A percentile compares a stretch with the other conserved stretches of the same genome.
These are phyloP conservation scores for Mortierella alpina DNA, from an alignment of 192 early-diverging fungal species.

Conservation along the genomic window DNA sequence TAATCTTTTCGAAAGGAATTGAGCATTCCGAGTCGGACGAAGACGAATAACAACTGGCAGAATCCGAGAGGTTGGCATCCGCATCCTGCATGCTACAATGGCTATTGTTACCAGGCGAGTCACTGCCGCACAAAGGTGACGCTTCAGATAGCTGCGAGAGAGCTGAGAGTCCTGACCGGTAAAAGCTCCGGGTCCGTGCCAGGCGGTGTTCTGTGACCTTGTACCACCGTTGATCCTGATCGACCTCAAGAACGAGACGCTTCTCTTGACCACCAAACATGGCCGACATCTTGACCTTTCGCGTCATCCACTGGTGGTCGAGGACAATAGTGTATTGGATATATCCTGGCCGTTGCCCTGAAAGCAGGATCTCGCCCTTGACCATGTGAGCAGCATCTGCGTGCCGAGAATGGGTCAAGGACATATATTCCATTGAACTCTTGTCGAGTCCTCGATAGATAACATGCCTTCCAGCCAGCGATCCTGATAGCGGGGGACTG, in stretches of 20 bases:
- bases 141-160: conserved; percentile 14
- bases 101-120: conserved; percentile 3
- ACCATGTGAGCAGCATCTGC: conserved; percentile 46
- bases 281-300: conserved; percentile 48
- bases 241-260: conserved; percentile 41
- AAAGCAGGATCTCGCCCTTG: conserved; percentile 48
- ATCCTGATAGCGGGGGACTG: conserved; percentile 40
- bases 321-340: conserved; percentile 49
- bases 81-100: conserved; percentile 51
- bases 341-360: conserved; percentile 40
- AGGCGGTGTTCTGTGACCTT: conserved; percentile 40
- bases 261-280: conserved; percentile 40
- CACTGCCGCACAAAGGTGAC: neutral
- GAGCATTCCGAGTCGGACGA: conserved; percentile 52
- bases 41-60: conserved; percentile 43
- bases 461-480: conserved; percentile 35
- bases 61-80: conserved; percentile 42
- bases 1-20: conserved; percentile 48
- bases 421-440: conserved; percentile 54
- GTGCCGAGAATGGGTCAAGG: conserved; percentile 37
- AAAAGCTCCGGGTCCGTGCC: conserved; percentile 38
- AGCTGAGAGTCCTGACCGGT: conserved; percentile 27
- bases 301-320: conserved; percentile 43
- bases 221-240: conserved; percentile 52
- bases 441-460: conserved; percentile 39